Evolutionary conservation across 2,329 filamentous ascomycete species (phyloP), one percentile per base, ranked within the genome.

Genomic region (Fusarium transvaalense): DNA sequence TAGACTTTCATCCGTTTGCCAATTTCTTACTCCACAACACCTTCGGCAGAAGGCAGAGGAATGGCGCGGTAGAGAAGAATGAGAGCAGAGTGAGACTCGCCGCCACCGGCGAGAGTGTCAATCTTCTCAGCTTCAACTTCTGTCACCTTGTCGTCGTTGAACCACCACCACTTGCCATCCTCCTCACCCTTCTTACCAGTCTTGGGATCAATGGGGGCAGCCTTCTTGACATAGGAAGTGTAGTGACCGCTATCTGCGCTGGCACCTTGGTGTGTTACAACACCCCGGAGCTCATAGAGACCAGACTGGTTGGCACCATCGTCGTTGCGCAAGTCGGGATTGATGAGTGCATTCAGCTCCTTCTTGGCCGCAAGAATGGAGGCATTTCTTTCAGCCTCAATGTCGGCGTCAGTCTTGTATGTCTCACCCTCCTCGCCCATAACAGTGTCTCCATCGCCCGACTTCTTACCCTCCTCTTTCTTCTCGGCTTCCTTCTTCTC

Each of bases 161-260:
- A 99, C 95, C 96, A 99, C 95, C 96, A 99, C 96, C 96, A 99
- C 75, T 94, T 97, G 72, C 92, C 94, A 76, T 97, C 93, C 76
- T 97, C 93, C 75, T 92, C 89, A 55, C 88, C 89, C 74, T 88
- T 84, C 83, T 93, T 92, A 71, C 92, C 93, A 21, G 91, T 92
- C 75, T 89, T 88, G 17, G 90, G 85, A 72, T 97, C 92, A 60
- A 93, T 82, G 12, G 84, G 82, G 0, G 88, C 90, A 64, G 91
- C 85, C 86, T 99, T 97, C 86, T 98, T 99, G 72, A 99, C 92
- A 78, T 97, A 99, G 0, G 94, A 91, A 6, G 97, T 99, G 84
- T 99, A 99, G 81, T 99, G 96, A 10, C 96, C 96, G 74, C 95
- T 97, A 81, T 99, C 96, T 21, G 96, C 96, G 77, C 94, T 97